A percentile compares a stretch with the other conserved stretches of the same genome.
Evolutionary conservation across 768 basidiomycete genomes (phyloP).

Genomic region (Sporobolomyces pararoseus): DNA sequence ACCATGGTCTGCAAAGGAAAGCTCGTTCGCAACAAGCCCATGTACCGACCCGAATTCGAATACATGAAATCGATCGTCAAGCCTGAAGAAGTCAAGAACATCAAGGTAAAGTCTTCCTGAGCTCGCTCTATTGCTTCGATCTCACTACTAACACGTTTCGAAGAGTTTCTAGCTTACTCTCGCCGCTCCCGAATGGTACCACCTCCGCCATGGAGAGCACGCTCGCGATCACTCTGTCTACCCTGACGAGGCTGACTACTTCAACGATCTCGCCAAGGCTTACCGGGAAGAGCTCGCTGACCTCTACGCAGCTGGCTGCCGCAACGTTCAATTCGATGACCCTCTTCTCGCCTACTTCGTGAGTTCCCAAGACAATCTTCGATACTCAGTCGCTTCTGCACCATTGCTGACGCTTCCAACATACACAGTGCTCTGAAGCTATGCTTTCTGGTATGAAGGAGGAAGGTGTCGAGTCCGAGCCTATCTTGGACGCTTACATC

Average conservation of each 20-base stretch:
- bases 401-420: too few species aligned
- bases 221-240: constrained; percentile 56
- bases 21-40: constrained; percentile 40
- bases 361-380: not conserved
- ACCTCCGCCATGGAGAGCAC: constrained; percentile 44
- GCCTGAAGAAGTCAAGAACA: constrained; percentile 54
- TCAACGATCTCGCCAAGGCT: constrained; percentile 55
- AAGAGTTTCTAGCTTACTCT: constrained; percentile 10
- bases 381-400: not conserved
- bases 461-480: constrained; percentile 60
- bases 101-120: constrained; percentile 73
- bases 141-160: too few species aligned
- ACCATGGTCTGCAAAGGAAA: constrained; percentile 39
- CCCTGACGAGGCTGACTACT: constrained; percentile 60
- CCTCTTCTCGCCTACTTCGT: constrained; percentile 59
- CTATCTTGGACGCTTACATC: constrained; percentile 64
- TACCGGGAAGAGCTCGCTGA: constrained; percentile 55
- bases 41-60: constrained; percentile 45
- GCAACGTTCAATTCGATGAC: constrained; percentile 56
- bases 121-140: constrained; percentile 43
- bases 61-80: constrained; percentile 37
- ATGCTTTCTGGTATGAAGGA: constrained; percentile 60
- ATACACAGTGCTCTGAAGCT: constrained; percentile 55
- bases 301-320: constrained; percentile 54
- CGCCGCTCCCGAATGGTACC: constrained; percentile 39